A percentile compares a stretch with the other conserved stretches of the same genome.
Evolutionary conservation across 345 rosid species (phyloP).

Genomic region (Raphanus sativus): DNA sequence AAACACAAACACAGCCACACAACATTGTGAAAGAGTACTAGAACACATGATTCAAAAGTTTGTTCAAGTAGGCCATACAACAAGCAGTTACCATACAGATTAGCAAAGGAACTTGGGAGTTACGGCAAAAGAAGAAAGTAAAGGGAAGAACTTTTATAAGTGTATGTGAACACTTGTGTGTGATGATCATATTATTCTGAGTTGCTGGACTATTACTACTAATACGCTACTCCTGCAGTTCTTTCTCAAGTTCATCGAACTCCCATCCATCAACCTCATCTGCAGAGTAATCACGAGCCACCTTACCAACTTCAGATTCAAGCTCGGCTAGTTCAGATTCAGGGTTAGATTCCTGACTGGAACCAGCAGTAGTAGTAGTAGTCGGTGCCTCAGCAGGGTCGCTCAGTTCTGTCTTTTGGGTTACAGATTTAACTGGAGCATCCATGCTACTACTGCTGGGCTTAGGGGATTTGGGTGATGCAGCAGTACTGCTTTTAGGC

Average conservation of each 20-base stretch:
- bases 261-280: slow-evolving; percentile 96
- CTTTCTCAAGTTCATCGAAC: slow-evolving; percentile 93
- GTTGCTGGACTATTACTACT: slow-evolving; percentile 13
- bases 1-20: too few relatives aligned
- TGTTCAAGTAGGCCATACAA: slow-evolving; percentile 21
- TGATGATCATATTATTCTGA: slow-evolving; percentile 22
- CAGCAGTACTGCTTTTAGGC: slow-evolving; percentile 33
- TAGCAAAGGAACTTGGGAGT: slow-evolving; percentile 14
- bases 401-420: slow-evolving; percentile 41
- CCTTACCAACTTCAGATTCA: slow-evolving; percentile 91
- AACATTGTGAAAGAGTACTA: too few relatives aligned
- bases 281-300: slow-evolving; percentile 61
- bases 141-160: background rate
- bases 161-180: background rate
- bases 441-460: slow-evolving; percentile 34
- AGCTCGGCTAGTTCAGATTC: slow-evolving; percentile 88
- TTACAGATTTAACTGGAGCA: slow-evolving; percentile 33
- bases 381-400: slow-evolving; percentile 26
- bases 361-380: slow-evolving; percentile 21
- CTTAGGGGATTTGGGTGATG: slow-evolving; percentile 39
- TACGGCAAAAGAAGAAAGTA: background rate
- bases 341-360: slow-evolving; percentile 36
- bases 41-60: background rate
- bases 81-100: slow-evolving; percentile 21
- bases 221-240: slow-evolving; percentile 40